Percentiles rank a stretch among this genome's conserved stretches.
phyloP scores from a whole-genome alignment of 2,329 filamentous ascomycete species.

The Apiospora kogelbergensis region DNA sequence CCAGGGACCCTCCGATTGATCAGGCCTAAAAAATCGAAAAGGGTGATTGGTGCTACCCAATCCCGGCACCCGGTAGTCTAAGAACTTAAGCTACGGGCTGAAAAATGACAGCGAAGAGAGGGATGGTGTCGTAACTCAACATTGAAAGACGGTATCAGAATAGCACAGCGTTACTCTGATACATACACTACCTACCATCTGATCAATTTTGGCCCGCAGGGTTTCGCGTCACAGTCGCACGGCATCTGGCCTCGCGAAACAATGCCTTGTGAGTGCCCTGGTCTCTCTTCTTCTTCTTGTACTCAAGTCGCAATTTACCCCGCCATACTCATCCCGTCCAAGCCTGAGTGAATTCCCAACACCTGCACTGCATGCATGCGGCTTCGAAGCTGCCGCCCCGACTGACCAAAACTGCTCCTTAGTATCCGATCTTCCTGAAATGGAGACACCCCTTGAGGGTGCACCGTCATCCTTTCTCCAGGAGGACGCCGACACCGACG shows the following conservation, averaged over 20 bases:
- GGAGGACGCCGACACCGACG: slow-evolving; percentile 36
- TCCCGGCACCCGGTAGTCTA: not conserved
- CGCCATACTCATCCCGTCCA: not conserved
- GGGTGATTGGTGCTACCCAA: not conserved
- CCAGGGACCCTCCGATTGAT: not conserved
- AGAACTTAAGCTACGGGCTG: slow-evolving; percentile 3
- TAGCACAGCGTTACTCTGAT: not conserved
- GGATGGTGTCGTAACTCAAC: not conserved
- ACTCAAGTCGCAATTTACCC: not conserved
- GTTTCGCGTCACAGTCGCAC: not conserved
- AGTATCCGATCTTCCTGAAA: not conserved
- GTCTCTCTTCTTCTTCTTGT: not conserved
- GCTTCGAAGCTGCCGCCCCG: not conserved
- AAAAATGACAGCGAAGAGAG: not conserved
- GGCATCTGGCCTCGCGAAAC: not conserved
- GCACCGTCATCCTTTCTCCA: slow-evolving; percentile 34
- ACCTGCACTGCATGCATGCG: not conserved
- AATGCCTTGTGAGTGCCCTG: not conserved
- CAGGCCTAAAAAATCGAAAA: not conserved
- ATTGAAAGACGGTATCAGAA: not conserved
- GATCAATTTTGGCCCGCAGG: not conserved
- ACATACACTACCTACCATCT: not conserved
- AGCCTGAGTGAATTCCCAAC: not conserved
- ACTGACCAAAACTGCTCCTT: not conserved
- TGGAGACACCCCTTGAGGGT: slow-evolving; percentile 32